A percentile compares a stretch with the other conserved stretches of the same genome.
Conservation (phyloP, 2,329 filamentous ascomycete species). For the Alternaria metachromatica region DNA sequence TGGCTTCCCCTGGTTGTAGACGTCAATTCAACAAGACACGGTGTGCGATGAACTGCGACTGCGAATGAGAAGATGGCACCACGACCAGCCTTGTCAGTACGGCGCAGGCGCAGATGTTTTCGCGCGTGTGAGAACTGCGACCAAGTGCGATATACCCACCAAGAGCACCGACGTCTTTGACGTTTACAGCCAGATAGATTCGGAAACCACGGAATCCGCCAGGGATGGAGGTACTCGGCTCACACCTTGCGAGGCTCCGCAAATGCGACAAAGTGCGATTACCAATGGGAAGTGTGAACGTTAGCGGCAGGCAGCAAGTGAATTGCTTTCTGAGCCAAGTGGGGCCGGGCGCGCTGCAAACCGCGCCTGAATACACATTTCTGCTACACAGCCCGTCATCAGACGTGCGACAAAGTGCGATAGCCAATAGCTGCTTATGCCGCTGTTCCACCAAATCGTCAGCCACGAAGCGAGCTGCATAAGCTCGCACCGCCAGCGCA, state of each 20-base stretch:
- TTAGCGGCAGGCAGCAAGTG: background rate
- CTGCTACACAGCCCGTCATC: background rate
- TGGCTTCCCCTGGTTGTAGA: background rate
- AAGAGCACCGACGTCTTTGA: background rate
- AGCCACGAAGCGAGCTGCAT: background rate
- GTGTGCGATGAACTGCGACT: background rate
- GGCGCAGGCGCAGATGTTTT: background rate
- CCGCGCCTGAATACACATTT: background rate
- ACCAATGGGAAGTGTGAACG: background rate
- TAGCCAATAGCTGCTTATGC: background rate
- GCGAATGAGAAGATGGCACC: background rate
- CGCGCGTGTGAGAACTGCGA: background rate
- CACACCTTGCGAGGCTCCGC: background rate
- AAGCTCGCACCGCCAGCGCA: background rate
- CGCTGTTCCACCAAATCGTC: background rate
- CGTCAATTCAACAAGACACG: background rate
- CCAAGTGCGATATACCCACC: background rate
- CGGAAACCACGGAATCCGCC: too few relatives aligned
- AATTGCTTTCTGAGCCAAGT: background rate
- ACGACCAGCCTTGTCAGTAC: background rate
- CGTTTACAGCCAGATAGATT: too few relatives aligned
- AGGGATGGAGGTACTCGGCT: too few relatives aligned
- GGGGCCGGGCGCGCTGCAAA: background rate
- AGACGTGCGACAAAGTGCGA: slow-evolving; percentile 2
- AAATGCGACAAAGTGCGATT: background rate